These are phyloP conservation scores for Chaetomium sp. DNA, from an alignment of 2,329 filamentous ascomycete species.

Conservation along the genomic window DNA sequence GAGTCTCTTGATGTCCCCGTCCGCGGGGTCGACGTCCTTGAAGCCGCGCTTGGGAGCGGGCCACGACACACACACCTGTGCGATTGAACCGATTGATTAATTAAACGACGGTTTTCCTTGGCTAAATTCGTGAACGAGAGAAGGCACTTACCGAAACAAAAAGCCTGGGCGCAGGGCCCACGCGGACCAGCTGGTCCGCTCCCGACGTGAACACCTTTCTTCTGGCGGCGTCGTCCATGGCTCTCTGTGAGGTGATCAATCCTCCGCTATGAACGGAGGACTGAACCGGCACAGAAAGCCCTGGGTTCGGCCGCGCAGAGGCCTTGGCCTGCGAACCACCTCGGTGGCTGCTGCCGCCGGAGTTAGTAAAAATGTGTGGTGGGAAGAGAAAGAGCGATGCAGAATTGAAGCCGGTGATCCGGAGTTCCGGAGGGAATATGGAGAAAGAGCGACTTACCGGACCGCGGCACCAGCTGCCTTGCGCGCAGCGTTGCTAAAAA, in stretches of 20 bases:
- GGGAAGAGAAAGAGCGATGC: not conserved
- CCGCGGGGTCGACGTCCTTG: slow-evolving; percentile 13
- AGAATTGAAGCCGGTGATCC: too few relatives aligned
- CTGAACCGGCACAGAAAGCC: not conserved
- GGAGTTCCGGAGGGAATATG: too few relatives aligned
- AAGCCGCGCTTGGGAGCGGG: slow-evolving; percentile 11
- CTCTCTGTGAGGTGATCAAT: not conserved
- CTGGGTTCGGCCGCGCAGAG: not conserved
- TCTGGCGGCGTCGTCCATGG: not conserved
- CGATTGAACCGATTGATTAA: not conserved
- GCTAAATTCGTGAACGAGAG: too few relatives aligned
- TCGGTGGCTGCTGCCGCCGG: not conserved
- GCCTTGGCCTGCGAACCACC: not conserved
- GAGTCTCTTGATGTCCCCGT: slow-evolving; percentile 3
- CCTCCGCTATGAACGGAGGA: not conserved
- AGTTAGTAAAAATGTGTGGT: not conserved
- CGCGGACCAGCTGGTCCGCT: not conserved
- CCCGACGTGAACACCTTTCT: not conserved
- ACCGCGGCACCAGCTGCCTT: not conserved
- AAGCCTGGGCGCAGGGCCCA: not conserved
- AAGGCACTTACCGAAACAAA: slow-evolving; percentile 1
- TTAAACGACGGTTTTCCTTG: not conserved
- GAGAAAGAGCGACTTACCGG: not conserved
- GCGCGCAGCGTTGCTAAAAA: not conserved
- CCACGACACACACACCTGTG: slow-evolving; percentile 9